These are phyloP conservation scores for Peronospora belbahrii DNA, from an alignment of 352 stramenopile genomes.

Conservation along the genomic window DNA sequence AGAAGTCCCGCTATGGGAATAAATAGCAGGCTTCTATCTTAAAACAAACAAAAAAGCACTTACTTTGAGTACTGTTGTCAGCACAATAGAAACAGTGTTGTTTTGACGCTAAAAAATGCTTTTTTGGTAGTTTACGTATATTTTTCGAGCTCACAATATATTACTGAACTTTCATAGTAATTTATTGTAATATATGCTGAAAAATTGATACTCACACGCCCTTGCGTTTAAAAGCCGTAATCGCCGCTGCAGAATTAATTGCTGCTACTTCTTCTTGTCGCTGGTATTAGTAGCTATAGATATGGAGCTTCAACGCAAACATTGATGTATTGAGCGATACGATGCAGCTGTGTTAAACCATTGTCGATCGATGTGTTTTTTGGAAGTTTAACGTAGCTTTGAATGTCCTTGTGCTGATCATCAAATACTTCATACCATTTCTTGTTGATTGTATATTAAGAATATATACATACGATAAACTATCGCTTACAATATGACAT, in stretches of 20 bases:
- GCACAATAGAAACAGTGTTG: too few species aligned
- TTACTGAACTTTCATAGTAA: too few species aligned
- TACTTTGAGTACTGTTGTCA: too few species aligned
- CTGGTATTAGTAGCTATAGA: slow-evolving; percentile 21
- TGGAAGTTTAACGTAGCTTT: slow-evolving; percentile 23
- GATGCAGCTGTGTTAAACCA: slow-evolving; percentile 24
- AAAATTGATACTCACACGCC: too few species aligned
- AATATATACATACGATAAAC: slow-evolving; percentile 69
- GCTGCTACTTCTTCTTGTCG: slow-evolving; percentile 23
- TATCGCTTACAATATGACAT: slow-evolving; percentile 53
- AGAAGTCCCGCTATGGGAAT: slow-evolving; percentile 60
- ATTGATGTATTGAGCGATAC: slow-evolving; percentile 36
- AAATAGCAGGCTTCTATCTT: slow-evolving; percentile 10
- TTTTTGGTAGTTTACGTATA: too few species aligned
- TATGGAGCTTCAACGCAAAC: slow-evolving; percentile 14
- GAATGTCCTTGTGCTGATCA: slow-evolving; percentile 29
- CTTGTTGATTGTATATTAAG: slow-evolving; percentile 33
- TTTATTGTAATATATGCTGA: too few species aligned
- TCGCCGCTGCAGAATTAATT: slow-evolving; percentile 27
- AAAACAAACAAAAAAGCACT: too few species aligned
- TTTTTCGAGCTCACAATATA: too few species aligned
- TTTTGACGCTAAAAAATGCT: too few species aligned
- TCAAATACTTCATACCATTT: slow-evolving; percentile 13
- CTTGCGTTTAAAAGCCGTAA: slow-evolving; percentile 44
- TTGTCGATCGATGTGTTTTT: slow-evolving; percentile 10